Percentiles rank a stretch among this genome's conserved stretches.
Evolutionary conservation across 768 basidiomycete genomes (phyloP).

Genomic region (Antrodiella citrinella): DNA sequence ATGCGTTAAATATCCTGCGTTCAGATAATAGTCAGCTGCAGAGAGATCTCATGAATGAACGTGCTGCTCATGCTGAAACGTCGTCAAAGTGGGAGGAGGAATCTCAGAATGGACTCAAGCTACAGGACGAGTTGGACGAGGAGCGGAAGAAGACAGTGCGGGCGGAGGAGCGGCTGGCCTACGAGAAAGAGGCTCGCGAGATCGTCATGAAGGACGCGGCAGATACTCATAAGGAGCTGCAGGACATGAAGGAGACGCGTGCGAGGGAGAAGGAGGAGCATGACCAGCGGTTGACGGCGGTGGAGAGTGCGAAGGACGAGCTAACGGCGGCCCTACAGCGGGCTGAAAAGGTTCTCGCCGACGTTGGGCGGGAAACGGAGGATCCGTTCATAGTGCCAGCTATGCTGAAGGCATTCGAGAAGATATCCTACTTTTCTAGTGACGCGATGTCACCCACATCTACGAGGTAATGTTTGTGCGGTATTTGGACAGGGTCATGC

Average conservation of each 20-base stretch:
- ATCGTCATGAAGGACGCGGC: not conserved
- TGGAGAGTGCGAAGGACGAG: constrained; percentile 8
- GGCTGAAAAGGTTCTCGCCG: constrained; percentile 17
- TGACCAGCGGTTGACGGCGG: not conserved
- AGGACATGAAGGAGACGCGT: not conserved
- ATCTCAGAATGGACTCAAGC: no score
- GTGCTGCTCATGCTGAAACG: no score
- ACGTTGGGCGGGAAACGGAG: constrained; percentile 17
- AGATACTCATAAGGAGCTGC: not conserved
- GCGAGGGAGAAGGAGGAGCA: not conserved
- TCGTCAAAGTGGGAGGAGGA: no score
- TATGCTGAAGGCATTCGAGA: constrained; percentile 23
- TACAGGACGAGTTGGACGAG: not conserved
- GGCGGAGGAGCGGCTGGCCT: not conserved
- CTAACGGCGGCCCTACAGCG: constrained; percentile 14
- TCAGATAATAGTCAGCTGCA: not conserved
- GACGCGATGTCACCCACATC: constrained; percentile 9
- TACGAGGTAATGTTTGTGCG: not conserved
- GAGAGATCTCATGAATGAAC: not conserved
- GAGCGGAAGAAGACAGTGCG: not conserved
- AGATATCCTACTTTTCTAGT: constrained; percentile 19
- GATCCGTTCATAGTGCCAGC: constrained; percentile 25
- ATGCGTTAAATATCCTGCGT: no score
- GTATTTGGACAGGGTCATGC: not conserved
- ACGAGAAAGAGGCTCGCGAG: not conserved